phyloP scores from a whole-genome alignment of 169 alveolate genomes.

The Plasmodium gonderi region DNA sequence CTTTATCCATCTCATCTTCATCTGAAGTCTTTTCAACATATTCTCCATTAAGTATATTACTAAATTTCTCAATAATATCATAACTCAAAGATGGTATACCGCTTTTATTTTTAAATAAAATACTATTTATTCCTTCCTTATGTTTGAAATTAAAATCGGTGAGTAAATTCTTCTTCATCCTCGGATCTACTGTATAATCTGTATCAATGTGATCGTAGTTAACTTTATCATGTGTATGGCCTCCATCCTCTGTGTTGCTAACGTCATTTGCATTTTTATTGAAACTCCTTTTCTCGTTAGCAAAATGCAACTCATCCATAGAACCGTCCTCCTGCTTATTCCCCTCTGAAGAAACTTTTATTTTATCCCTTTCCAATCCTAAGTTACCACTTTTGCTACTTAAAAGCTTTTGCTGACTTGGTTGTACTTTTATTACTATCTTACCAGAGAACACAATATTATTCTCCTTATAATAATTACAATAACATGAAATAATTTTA shows the following conservation, averaged over 20 bases:
- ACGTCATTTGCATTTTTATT: background rate
- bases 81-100: background rate
- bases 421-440: slow-evolving; percentile 25
- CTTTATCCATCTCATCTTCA: background rate
- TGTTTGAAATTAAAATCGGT: background rate
- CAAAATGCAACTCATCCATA: background rate
- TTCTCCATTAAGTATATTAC: background rate
- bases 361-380: background rate
- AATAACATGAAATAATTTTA: slow-evolving; percentile 14
- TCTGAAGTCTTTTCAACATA: background rate
- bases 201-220: background rate
- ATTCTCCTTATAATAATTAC: slow-evolving; percentile 22
- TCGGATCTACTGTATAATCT: background rate
- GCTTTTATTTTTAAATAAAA: background rate
- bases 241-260: background rate
- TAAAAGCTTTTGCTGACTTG: background rate
- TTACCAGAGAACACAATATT: slow-evolving; percentile 27
- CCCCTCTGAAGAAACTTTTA: background rate
- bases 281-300: background rate
- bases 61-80: background rate
- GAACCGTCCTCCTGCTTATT: background rate
- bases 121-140: background rate
- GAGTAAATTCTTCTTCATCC: background rate
- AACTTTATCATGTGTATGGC: background rate
- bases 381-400: background rate